These are phyloP conservation scores for Coemansia sp. DNA, from an alignment of 192 early-diverging fungal species.

Conservation along the genomic window DNA sequence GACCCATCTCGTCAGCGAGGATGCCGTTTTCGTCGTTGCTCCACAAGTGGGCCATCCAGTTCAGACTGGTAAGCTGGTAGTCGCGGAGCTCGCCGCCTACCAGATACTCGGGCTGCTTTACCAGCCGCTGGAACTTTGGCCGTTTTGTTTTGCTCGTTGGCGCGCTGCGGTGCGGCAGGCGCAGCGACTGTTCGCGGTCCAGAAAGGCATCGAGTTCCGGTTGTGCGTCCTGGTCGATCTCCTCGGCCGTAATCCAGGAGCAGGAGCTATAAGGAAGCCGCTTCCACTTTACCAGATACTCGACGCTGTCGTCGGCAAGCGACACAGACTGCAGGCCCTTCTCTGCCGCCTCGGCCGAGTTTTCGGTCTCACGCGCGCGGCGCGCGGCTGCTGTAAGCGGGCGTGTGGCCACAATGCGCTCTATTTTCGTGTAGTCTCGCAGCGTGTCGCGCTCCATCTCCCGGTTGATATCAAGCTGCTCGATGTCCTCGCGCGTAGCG, in stretches of 20 bases:
- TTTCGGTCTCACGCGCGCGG: constrained; percentile 26
- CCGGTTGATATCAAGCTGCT: constrained; percentile 78
- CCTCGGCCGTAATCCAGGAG: constrained; percentile 81
- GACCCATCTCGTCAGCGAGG: constrained; percentile 92
- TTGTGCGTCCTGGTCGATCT: constrained; percentile 73
- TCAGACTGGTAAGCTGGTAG: constrained; percentile 92
- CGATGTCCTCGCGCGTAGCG: constrained; percentile 83
- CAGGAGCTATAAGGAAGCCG: constrained; percentile 82
- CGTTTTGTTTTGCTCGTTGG: constrained; percentile 58
- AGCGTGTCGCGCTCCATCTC: constrained; percentile 79
- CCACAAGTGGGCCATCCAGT: constrained; percentile 98
- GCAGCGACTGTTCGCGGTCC: constrained; percentile 70
- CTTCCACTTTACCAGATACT: constrained; percentile 95
- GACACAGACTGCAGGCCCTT: constrained; percentile 8
- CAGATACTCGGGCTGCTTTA: constrained; percentile 80
- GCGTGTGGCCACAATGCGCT: constrained; percentile 80
- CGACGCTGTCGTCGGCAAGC: constrained; percentile 54
- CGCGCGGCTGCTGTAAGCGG: constrained; percentile 24
- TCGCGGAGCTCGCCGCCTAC: constrained; percentile 86
- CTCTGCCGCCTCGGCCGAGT: constrained; percentile 5
- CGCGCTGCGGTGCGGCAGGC: constrained; percentile 71
- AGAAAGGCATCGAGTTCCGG: constrained; percentile 82
- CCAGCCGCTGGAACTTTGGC: constrained; percentile 74
- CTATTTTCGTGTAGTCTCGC: constrained; percentile 82
- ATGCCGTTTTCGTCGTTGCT: constrained; percentile 95